Evolutionary conservation across 1,284 basidiomycete species (phyloP), one percentile per base, ranked within the genome.

Genomic region (Ceratobasidium sp.): DNA sequence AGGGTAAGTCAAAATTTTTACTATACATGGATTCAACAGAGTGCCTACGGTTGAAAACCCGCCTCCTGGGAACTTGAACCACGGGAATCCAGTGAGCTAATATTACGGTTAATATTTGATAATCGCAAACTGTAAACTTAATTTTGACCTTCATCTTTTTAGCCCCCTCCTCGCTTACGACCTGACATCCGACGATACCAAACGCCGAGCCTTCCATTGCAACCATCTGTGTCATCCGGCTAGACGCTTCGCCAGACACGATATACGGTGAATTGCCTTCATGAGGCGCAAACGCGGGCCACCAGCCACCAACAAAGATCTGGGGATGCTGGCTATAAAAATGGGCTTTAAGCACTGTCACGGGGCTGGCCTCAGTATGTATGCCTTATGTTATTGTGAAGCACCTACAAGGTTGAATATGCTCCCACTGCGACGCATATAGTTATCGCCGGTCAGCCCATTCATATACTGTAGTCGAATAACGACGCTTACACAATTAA

Each of bases 401-500:
- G 26, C 38, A n/a, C 65, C 50, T 28, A 67, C 65, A 48, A 9
- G 65, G 65, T 17, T 67, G 65, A 20, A 67, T 67, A 50, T 67
- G 65, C 28, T 67, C 65, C 65, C 65, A 67, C 65, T 67, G 26
- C 23, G 15, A 67, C 46, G 26, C 54, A 50, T 50, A 48, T 50
- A 28, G 15, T 48, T 28, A 44, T 9, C 12, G 2, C 42, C 12
- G 23, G 26, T 46, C 10, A 48, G 26, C 46, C 40, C 26, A 13
- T 46, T 10, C n/a, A 48, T 10, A 26, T 13, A 46, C 12, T 23
- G 42, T 17, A 10, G 17, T 44, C 17, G 40, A 67, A 20, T 23
- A 12, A 20, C 15, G 20, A 15, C 9, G 46, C 65, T 50, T 28
- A 67, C 65, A 80, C 83, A 84, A 65, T 83, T 83, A 48, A 84